A percentile compares a stretch with the other conserved stretches of the same genome.
Conservation (phyloP, 495 filamentous ascomycete genomes). For the Physcia stellaris region DNA sequence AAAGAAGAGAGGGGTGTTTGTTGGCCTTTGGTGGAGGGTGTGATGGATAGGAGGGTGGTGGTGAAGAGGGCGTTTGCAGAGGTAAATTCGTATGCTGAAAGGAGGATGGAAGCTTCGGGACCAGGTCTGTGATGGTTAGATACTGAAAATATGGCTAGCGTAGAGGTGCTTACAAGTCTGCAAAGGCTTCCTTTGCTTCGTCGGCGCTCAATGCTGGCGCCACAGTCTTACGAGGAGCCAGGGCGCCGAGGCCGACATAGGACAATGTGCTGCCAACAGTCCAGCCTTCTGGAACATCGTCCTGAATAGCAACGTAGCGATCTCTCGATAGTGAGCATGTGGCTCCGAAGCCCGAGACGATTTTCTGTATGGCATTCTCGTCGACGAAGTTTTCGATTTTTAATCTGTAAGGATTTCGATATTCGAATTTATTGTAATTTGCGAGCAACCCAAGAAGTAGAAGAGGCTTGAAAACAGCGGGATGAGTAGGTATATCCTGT, state of each 20-base stretch:
- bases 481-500: constrained; percentile 57
- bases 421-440: constrained; percentile 99
- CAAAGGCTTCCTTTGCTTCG: constrained; percentile 66
- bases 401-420: constrained; percentile 90
- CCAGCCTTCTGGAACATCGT: constrained; percentile 90
- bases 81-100: constrained; percentile 85
- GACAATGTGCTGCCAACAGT: constrained; percentile 61
- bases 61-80: constrained; percentile 94
- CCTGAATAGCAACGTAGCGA: constrained; percentile 77
- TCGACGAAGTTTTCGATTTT: constrained; percentile 98
- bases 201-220: constrained; percentile 47
- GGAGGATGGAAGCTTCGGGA: constrained; percentile 59
- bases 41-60: constrained; percentile 58
- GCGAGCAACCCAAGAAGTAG: constrained; percentile 76
- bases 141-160: constrained; percentile 3
- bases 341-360: constrained; percentile 58
- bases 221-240: constrained; percentile 50
- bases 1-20: constrained; percentile 70
- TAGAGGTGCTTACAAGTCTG: constrained; percentile 38
- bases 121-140: constrained; percentile 48
- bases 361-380: constrained; percentile 69
- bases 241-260: constrained; percentile 71
- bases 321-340: constrained; percentile 52
- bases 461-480: constrained; percentile 58
- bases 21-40: constrained; percentile 45